Evolutionary conservation across 148 eudicot species (phyloP), one percentile per base, ranked within the genome.

Genomic region (Vaccinium corymbosum): DNA sequence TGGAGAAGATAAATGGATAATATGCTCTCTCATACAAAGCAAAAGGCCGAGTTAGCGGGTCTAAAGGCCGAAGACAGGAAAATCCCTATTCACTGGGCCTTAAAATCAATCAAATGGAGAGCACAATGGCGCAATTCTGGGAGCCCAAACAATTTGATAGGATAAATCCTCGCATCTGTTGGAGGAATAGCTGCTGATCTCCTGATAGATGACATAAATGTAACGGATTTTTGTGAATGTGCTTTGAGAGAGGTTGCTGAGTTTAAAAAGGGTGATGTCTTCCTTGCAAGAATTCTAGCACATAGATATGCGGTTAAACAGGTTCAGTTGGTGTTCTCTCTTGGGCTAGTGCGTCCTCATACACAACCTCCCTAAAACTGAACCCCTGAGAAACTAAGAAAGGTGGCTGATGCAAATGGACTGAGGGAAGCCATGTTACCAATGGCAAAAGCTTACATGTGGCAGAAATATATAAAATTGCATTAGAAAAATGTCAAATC

Each of bases 161-260:
- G 25, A 64, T 64, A 25, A 64, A 64, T 64, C 71, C 15, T 64
- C 71, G 15, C 32, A 64, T 25, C 71, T 64, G 71, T 64, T 64
- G 71, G 71, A 9, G 71, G 71, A 62, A 64, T 64, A 64, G 71
- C 71, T 64, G 32, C 71, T 22, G 71, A 64, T 64, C 71, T 64
- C 71, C 71, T 64, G 32, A 64, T 8, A 32, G 71, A 22, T 25
- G 66, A 61, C 20, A 19, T 20, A 61, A 20, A 61, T 10, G 20
- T 61, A 19, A 19, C n/a, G 11, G 66, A 20, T 61, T 61, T 20
- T 61, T 61, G 71, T 14, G 14, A 22, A 22, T 64, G 32, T 25
- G 71, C 25, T 22, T 61, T 25, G 25, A 64, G 71, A 64, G 71
- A 25, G 32, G 32, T 11, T 64, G 71, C 71, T 64, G 71, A 64